These are phyloP conservation scores for Leccinum ochraceum DNA, from an alignment of 768 basidiomycete genomes.

Conservation along the genomic window DNA sequence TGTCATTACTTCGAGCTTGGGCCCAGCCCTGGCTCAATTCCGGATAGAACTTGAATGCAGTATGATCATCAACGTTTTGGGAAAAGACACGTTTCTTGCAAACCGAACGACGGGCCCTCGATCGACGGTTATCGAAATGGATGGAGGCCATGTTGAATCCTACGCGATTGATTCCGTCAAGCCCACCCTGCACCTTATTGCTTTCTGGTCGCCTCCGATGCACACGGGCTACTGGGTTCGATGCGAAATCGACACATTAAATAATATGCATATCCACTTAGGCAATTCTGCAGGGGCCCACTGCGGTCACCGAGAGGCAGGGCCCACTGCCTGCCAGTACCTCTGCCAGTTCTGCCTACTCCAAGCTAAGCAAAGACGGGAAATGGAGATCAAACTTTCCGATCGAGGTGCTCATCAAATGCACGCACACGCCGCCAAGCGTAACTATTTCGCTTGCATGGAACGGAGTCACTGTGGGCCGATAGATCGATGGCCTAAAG, in stretches of 20 bases:
- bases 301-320: conserved; percentile 9
- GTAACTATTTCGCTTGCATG: conserved; percentile 25
- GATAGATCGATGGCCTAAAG: conserved; percentile 11
- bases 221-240: conserved; percentile 40
- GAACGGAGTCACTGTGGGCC: conserved; percentile 4
- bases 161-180: conserved; percentile 37
- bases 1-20: background rate
- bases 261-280: conserved; percentile 24
- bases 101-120: conserved; percentile 27
- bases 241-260: conserved; percentile 7
- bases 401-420: conserved; percentile 12
- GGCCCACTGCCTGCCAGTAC: background rate
- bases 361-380: conserved; percentile 21
- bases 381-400: conserved; percentile 14
- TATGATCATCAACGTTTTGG: conserved; percentile 35
- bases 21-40: background rate
- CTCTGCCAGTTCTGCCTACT: conserved; percentile 12
- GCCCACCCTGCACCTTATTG: conserved; percentile 44
- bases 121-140: conserved; percentile 41
- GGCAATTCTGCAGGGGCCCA: conserved; percentile 17
- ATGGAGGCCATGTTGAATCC: conserved; percentile 40
- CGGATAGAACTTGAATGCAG: conserved; percentile 10
- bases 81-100: conserved; percentile 38
- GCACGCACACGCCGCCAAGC: conserved; percentile 19
- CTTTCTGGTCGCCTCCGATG: conserved; percentile 41